Conservation (phyloP, 768 basidiomycete species). For the Fibroporia radiculosa region DNA sequence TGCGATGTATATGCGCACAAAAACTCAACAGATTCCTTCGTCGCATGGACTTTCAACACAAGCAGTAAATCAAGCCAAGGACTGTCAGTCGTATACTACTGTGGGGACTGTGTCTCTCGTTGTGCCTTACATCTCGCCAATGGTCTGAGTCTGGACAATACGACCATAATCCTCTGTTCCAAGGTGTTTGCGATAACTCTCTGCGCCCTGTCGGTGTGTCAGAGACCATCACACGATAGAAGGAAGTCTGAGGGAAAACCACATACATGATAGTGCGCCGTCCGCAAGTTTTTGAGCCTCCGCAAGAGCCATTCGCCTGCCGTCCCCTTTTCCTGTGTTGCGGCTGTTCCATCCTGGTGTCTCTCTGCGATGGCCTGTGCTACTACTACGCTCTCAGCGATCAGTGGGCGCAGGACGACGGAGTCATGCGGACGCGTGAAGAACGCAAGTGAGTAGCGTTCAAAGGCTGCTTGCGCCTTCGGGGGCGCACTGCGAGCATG, state of each 20-base stretch:
- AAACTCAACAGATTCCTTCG: too few species aligned
- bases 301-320: slow-evolving; percentile 34
- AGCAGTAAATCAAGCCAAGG: too few species aligned
- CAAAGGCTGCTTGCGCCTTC: slow-evolving; percentile 40
- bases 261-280: slow-evolving; percentile 9
- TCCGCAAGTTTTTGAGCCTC: slow-evolving; percentile 28
- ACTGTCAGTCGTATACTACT: too few species aligned
- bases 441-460: slow-evolving; percentile 63
- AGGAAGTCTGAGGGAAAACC: too few species aligned
- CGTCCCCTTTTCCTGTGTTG: slow-evolving; percentile 27
- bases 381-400: slow-evolving; percentile 42
- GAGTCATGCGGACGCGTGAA: slow-evolving; percentile 58
- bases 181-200: slow-evolving; percentile 1
- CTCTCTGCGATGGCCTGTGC: slow-evolving; percentile 31
- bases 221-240: not conserved
- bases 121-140: too few species aligned
- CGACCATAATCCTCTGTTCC: slow-evolving; percentile 2
- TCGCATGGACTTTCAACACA: too few species aligned
- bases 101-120: too few species aligned
- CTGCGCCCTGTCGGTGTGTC: not conserved
- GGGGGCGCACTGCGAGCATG: slow-evolving; percentile 38
- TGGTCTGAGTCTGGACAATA: not conserved
- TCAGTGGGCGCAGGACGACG: slow-evolving; percentile 41
- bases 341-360: slow-evolving; percentile 10
- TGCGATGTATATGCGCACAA: too few species aligned